phyloP scores from a whole-genome alignment of 2,329 filamentous ascomycete genomes.

The Claviceps cyperi region DNA sequence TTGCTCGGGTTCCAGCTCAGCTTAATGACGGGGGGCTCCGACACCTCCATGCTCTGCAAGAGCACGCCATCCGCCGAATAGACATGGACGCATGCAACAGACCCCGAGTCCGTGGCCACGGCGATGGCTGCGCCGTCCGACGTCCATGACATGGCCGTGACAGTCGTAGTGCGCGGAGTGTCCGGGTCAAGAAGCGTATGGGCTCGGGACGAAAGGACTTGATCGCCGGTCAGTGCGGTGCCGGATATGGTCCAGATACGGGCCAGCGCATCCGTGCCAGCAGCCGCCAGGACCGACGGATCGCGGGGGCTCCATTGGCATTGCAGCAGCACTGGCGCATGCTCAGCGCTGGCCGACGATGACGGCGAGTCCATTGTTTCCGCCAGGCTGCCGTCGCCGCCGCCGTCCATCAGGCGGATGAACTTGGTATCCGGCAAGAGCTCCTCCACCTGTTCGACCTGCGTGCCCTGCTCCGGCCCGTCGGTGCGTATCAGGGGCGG shows the following conservation, averaged over 20 bases:
- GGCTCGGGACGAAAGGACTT: conserved; percentile 20
- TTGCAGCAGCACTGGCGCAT: conserved; percentile 47
- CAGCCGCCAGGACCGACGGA: conserved; percentile 50
- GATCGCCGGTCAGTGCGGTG: conserved; percentile 23
- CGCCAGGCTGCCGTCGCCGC: conserved; percentile 17
- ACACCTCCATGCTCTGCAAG: conserved; percentile 38
- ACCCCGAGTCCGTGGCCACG: conserved; percentile 40
- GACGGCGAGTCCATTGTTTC: conserved; percentile 19
- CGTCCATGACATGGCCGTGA: conserved; percentile 48
- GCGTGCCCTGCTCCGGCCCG: conserved; percentile 49
- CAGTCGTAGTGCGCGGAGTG: conserved; percentile 34
- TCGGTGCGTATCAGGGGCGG: conserved; percentile 40
- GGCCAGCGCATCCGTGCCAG: conserved; percentile 56
- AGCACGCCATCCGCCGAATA: conserved; percentile 39
- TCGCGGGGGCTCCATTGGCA: conserved; percentile 55
- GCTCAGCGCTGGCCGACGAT: conserved; percentile 28
- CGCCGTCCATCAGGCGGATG: conserved; percentile 37
- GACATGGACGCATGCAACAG: conserved; percentile 37
- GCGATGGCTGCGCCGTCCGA: conserved; percentile 41
- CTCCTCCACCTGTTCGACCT: conserved; percentile 49
- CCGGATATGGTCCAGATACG: conserved; percentile 51
- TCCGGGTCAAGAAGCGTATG: conserved; percentile 37
- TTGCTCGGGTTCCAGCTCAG: conserved; percentile 45
- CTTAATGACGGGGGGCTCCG: conserved; percentile 47
- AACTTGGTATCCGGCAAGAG: conserved; percentile 45